Base-by-base conservation (phyloP, 805 yeast species). In the Isabelozyma heimii region DNA sequence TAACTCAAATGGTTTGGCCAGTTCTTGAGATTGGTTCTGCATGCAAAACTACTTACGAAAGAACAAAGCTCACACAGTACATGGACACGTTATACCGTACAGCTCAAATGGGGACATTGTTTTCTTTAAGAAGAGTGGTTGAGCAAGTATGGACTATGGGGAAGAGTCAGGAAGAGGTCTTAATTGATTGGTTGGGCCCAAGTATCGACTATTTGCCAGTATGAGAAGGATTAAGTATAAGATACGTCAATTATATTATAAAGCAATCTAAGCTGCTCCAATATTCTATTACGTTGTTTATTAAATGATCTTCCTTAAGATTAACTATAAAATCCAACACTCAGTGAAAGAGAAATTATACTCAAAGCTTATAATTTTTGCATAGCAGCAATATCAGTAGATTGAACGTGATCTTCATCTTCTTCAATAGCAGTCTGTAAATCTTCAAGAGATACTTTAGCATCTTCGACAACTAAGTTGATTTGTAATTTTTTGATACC, bases 401-500 rank as follows among this genome's bases (percentile, higher is more conserved):
- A 92, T 84, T 94, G 99, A 69, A 94, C 97, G 81, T 91, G 95
- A 81, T 94, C 99, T 83, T 94, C 99, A 74, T 89, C 96, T 70
- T 85, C 97, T 75, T 87, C 89, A 61, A 84, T 80, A 52, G 66
- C 66, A 58, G 76, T 77, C 79, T 88, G 92, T 71, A 94, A 86
- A 49, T 88, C 97, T 62, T 89, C 97, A 66, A 91, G 67, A 57
- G 97, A 89, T 60, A 94, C 97, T 84, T 85, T 86, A 63, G 82
- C 96, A 78, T 94, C 99, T 84, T 94, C 98, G 63, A 94, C 87
- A 72, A 94, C 99, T 79, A 87, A 78, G 91, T 91, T 92, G 79
- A 94, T 89, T 83, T 94, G 99, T 75, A 94, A 85, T 84, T 94
- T 94, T 88, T 89, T 89, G 84, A 94, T 92, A 85, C 99, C 99